Percentiles rank a stretch among this genome's conserved stretches.
phyloP scores from a whole-genome alignment of 768 basidiomycete genomes.

The Tylopilus subfusipes region DNA sequence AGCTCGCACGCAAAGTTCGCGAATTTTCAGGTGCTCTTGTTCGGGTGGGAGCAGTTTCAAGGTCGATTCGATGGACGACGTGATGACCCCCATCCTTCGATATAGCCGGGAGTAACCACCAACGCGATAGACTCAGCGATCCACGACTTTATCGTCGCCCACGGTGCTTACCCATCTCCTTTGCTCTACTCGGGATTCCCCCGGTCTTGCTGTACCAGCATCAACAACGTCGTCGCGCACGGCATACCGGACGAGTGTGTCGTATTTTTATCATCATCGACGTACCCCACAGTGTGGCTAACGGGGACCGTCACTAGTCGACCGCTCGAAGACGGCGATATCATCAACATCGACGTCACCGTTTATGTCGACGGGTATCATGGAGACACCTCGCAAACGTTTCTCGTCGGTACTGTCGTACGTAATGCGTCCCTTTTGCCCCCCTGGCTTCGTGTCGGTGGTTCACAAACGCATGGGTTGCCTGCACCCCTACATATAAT shows the following conservation, averaged over 20 bases:
- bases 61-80: neutral
- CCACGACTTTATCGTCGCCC: slow-evolving; percentile 65
- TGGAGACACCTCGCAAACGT: slow-evolving; percentile 86
- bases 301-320: slow-evolving; percentile 63
- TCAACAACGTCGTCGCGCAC: slow-evolving; percentile 85
- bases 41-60: slow-evolving; percentile 35
- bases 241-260: slow-evolving; percentile 89
- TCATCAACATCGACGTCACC: slow-evolving; percentile 87
- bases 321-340: slow-evolving; percentile 75
- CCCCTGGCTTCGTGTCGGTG: neutral
- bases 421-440: slow-evolving; percentile 17
- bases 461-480: neutral
- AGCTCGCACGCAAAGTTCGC: slow-evolving; percentile 54
- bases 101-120: slow-evolving; percentile 69
- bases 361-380: slow-evolving; percentile 82
- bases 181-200: slow-evolving; percentile 61
- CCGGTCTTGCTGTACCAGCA: slow-evolving; percentile 56
- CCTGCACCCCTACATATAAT: too few species aligned
- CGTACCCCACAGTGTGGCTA: too few species aligned
- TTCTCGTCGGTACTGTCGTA: slow-evolving; percentile 77
- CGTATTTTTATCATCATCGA: neutral
- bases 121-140: slow-evolving; percentile 66
- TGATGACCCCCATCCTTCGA: neutral
- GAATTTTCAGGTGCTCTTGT: slow-evolving; percentile 52
- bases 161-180: slow-evolving; percentile 84